Evolutionary conservation across 257 asterid species (phyloP), one percentile per base, ranked within the genome.

Genomic region (Avicennia marina): DNA sequence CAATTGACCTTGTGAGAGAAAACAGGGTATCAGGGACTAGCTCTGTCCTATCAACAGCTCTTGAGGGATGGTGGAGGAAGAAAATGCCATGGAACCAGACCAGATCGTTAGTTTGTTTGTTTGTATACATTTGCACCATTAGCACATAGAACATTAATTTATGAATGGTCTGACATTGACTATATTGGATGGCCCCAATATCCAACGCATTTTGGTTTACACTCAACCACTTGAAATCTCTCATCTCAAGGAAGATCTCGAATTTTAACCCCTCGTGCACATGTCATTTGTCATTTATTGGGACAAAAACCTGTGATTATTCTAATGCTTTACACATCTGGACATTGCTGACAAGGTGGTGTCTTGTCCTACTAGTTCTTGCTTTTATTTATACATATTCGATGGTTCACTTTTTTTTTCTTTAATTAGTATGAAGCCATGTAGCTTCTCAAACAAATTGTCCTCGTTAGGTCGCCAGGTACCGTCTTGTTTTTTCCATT

Each of bases 121-220:
- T 65, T 66, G 65, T 29, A 31, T 34, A 54, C 52, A 47, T 25
- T 64, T 60, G 47, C 61, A 39, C 26, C 25, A 11, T 54, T 57
- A 36, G 3, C 7, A 29, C 61, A 71, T 70, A 25, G 40, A 47
- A 70, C 66, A 66, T 72, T 60, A 63, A 66, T 53, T 62, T 9
- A 55, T 55, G 72, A 59, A 56, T 63, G 20, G 65, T 16, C 39
- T 66, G 75, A 75, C 64, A 66, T 47, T 72, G 79, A 69, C 81
- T 36, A 26, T 31, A 63, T 47, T 53, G 39, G n/a, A 58, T 53
- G 47, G 70, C 64, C 53, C 64, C 60, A 62, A n/a, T n/a, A 9
- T 16, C n/a, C 44, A 38, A 38, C 49, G 13, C 17, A 7, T 13
- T 7, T 44, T 51, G 67, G 58, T 58, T 38, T 47, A 44, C 31